Base-by-base conservation (phyloP, 352 stramenopile genomes). In the Globisporangium irregulare region DNA sequence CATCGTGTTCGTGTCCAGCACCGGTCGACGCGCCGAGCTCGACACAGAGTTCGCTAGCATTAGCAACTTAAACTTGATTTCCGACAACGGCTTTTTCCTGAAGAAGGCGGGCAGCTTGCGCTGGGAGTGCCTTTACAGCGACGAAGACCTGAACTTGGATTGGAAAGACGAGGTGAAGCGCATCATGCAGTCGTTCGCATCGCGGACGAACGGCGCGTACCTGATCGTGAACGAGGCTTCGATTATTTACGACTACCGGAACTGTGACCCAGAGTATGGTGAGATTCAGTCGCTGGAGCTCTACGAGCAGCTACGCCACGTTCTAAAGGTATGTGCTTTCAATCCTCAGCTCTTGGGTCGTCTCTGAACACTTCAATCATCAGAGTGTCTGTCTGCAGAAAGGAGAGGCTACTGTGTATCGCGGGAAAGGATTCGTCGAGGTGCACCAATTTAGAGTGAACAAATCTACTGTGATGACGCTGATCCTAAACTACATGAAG, bases 221-320 rank as follows among this genome's bases (percentile, higher is more conserved):
- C 91, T 99, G 41, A 93, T 98, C 72, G 86, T 97, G 65, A 99
- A 97, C 29, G 96, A 98, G 62, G 98, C 95, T 54, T 98, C 98
- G 5, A 71, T 99, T 15, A 74, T 99, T 32, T 99, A 98, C 81
- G 97, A 99, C 76, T 99, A 98, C 73, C 89, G 96, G 54, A 96
- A 98, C 79, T 97, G 97, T 10, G 98, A 99, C 76, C 96, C 96
- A 60, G 98, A 99, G 70, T 99, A 99, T 74, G 98, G 98, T 48
- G 95, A 98, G 66, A 92, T 99, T 63, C 98, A 99, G 77, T 97
- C 95, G 1, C 88, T 97, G 56, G 97, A 93, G 64, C 69, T 93
- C 15, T 83, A 85, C 50, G 82, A 98, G 73, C 87, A 99, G 32
- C 92, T 99, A 67, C 92, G 98, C 46, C 94, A 99, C 68, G 73